A percentile compares a stretch with the other conserved stretches of the same genome.
phyloP scores from a whole-genome alignment of 2,329 filamentous ascomycete species.

The Colletotrichum agaves region DNA sequence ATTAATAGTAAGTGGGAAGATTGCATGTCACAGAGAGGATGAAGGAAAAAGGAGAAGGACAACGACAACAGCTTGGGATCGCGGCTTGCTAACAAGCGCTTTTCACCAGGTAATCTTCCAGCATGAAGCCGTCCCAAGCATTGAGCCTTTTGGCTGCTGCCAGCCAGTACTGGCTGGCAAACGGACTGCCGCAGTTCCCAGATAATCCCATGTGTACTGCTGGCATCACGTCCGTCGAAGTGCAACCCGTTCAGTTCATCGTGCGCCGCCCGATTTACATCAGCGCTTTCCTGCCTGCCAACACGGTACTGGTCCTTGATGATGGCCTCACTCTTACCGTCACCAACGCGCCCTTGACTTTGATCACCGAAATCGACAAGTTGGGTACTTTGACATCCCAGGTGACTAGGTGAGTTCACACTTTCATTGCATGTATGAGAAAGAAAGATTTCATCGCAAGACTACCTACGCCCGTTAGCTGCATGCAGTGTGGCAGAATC shows the following conservation, averaged over 20 bases:
- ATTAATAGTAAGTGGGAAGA: background rate
- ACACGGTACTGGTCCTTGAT: constrained; percentile 30
- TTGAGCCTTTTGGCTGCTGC: constrained; percentile 21
- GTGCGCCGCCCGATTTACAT: constrained; percentile 35
- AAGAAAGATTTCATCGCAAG: no score
- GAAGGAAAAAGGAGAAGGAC: no score
- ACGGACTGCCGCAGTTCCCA: constrained; percentile 31
- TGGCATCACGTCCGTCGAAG: constrained; percentile 35
- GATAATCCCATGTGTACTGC: constrained; percentile 32
- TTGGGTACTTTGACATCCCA: constrained; percentile 27
- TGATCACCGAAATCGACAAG: constrained; percentile 33
- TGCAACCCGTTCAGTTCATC: constrained; percentile 34
- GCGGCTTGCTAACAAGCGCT: no score
- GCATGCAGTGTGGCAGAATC: no score
- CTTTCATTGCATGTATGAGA: background rate
- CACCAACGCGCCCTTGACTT: constrained; percentile 31
- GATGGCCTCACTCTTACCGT: constrained; percentile 32
- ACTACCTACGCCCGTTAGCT: no score
- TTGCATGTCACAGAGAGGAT: no score
- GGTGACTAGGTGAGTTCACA: constrained; percentile 20
- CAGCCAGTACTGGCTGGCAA: constrained; percentile 28
- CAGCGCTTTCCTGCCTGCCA: constrained; percentile 32
- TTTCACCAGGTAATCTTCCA: background rate
- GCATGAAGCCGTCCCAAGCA: constrained; percentile 20
- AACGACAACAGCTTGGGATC: no score